Evolutionary conservation across 2,329 filamentous ascomycete genomes (phyloP), one percentile per base, ranked within the genome.

Genomic region (Diaporthe citrichinensis): DNA sequence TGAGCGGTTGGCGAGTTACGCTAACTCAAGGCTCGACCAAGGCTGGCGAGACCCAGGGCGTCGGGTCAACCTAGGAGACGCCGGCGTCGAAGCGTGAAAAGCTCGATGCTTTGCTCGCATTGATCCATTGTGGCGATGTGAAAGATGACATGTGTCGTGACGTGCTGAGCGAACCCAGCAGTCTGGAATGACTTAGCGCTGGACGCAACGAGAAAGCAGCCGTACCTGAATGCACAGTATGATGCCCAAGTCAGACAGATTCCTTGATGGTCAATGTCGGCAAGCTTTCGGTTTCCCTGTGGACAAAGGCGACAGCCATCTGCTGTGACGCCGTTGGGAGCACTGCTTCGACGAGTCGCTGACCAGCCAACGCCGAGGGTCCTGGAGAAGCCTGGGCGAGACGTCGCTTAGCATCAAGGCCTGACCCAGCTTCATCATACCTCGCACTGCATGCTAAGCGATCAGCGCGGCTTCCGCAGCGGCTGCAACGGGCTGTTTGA

Each of bases 361-460:
- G 65, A 20, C 55, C 34, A 41, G 3, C 49, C 34, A 55, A 17
- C 14, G n/a, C 25, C n/a, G 49, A 55, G 65, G 65, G 49, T 31
- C 46, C 46, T 39, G 65, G 17, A 55, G 65, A 53, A 68, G 23
- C 23, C 65, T 28, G n/a, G 65, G 55, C 49, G 65, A 55, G 65
- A 69, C 46, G 49, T 39, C 65, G 49, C 49, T 69, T 69, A 41
- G 49, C 49, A 28, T 49, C 34, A n/a, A 69, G 49, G 34, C 65
- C 34, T 69, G 49, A 69, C 34, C 65, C 49, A 55, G 65, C 49
- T 41, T 39, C 65, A 55, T 55, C 31, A 53, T 53, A 36, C 46
- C 31, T 68, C 46, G 34, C 65, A 34, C 17, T 20, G 34, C 34
- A 41, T 69, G 49, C 46, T 41, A 28, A 31, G 65, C 34, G 65